Conservation (phyloP, 2,329 filamentous ascomycete species). For the Xylariaceae sp. region DNA sequence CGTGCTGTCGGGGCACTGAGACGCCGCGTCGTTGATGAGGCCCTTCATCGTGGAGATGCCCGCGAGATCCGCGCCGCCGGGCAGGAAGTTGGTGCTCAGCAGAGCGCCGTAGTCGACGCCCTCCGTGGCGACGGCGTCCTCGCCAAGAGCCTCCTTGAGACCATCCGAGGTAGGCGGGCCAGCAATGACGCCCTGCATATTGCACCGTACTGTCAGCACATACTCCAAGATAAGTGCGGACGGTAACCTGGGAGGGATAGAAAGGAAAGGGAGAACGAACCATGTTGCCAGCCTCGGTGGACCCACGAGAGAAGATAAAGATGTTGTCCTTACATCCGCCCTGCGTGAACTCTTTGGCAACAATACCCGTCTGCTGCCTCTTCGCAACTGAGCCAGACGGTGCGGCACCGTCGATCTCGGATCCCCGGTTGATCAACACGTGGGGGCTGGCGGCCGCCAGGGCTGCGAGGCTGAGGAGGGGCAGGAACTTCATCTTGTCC, state of each 20-base stretch:
- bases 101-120: slow-evolving; percentile 23
- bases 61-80: slow-evolving; percentile 23
- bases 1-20: slow-evolving; percentile 27
- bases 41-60: slow-evolving; percentile 24
- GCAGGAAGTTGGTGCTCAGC: slow-evolving; percentile 24
- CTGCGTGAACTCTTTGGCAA: slow-evolving; percentile 24
- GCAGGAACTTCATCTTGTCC: slow-evolving; percentile 3
- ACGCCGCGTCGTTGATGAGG: slow-evolving; percentile 24
- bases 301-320: slow-evolving; percentile 32
- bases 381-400: background rate
- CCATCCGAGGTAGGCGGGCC: slow-evolving; percentile 8
- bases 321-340: slow-evolving; percentile 27
- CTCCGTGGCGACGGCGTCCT: slow-evolving; percentile 6
- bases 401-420: background rate
- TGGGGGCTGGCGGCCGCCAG: slow-evolving; percentile 5
- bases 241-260: background rate
- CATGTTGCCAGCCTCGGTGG: slow-evolving; percentile 30
- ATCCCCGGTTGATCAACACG: background rate
- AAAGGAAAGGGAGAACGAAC: slow-evolving; percentile 18
- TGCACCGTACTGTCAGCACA: background rate
- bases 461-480: slow-evolving; percentile 1
- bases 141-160: slow-evolving; percentile 7
- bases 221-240: no score
- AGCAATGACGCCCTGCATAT: slow-evolving; percentile 3
- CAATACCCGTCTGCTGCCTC: slow-evolving; percentile 3